These are phyloP conservation scores for Macroventuria anomochaeta DNA, from an alignment of 2,329 filamentous ascomycete species.

Conservation along the genomic window DNA sequence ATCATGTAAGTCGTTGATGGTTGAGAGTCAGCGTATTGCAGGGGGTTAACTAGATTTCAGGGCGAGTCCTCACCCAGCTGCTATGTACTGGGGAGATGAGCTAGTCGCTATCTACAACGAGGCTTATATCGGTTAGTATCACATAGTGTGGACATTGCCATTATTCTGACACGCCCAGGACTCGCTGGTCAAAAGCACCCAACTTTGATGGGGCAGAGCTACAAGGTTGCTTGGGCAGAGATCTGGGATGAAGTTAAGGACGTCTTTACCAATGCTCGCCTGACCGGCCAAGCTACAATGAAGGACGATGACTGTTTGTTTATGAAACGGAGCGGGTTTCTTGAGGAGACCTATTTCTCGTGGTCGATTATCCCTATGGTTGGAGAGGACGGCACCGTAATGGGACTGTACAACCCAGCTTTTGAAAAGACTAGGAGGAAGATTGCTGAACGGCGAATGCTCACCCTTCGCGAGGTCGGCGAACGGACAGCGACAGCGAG, in stretches of 20 bases:
- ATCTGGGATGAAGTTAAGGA: conserved; percentile 75
- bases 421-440: conserved; percentile 83
- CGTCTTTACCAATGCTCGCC: conserved; percentile 70
- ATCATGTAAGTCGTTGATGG: conserved; percentile 63
- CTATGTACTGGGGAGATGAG: conserved; percentile 81
- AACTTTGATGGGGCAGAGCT: conserved; percentile 73
- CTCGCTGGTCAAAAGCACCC: conserved; percentile 81
- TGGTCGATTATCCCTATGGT: conserved; percentile 83
- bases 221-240: conserved; percentile 72
- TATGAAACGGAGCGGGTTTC: conserved; percentile 69
- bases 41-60: conserved; percentile 24
- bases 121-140: conserved; percentile 59
- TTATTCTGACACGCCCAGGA: conserved; percentile 26
- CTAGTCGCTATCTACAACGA: conserved; percentile 75
- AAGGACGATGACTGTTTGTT: conserved; percentile 83
- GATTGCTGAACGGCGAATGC: conserved; percentile 79
- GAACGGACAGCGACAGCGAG: conserved; percentile 76
- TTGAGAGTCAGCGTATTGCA: background rate
- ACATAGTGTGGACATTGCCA: background rate
- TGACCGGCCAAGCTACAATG: conserved; percentile 79
- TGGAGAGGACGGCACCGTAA: conserved; percentile 74
- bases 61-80: conserved; percentile 61
- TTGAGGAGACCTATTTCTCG: conserved; percentile 83
- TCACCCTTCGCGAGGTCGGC: conserved; percentile 77
- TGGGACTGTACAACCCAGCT: conserved; percentile 78